Base-by-base conservation (phyloP, 805 yeast genomes). In the Lipomyces kockii region DNA sequence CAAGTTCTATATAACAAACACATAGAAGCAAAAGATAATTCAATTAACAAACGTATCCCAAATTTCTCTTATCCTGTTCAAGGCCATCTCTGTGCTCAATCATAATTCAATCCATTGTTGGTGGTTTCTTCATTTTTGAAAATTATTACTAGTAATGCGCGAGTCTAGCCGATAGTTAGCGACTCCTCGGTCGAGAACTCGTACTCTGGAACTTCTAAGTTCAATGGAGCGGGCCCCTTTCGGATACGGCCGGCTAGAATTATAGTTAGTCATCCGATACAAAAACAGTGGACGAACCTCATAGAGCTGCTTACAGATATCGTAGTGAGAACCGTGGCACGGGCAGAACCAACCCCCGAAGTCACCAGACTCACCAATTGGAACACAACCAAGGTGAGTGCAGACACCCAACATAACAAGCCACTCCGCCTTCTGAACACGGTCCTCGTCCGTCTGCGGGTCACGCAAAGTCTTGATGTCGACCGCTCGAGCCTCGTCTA, bases 271-370 rank as follows among this genome's bases (percentile, higher is more conserved):
- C 8, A 54, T 27, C 32, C 25, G 22, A 46, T 14, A 2, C 9
- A 4, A 27, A n/a, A 17, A n/a, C 55, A 43, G 7, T 14, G 11
- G 27, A 25, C 37, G 7, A n/a, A 22, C 2, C 9, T 32, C 5
- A n/a, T 22, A 3, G 20, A 32, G 2, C 8, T 27, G 58, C 70
- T 11, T 66, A 66, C 70, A 93, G 84, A 96, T 96, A 84, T 95
- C 99, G 83, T 95, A 95, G 83, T 96, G 99, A 79, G 98, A 94
- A 87, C 99, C 99, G 86, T 96, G 99, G 86, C 99, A 95, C 74
- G 99, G 99, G 83, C 99, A 95, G 94, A 95, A 95, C 99, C 99
- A 95, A 81, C 99, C 99, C 81, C 98, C 98, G 77, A 87, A 95
- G 83, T 95, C 99, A 84, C 99, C 99, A 74, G 98, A 89, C 85